Percentiles rank a stretch among this genome's conserved stretches.
Conservation (phyloP, 202 grass and related monocot genomes). For the Hordeum pubiflorum region DNA sequence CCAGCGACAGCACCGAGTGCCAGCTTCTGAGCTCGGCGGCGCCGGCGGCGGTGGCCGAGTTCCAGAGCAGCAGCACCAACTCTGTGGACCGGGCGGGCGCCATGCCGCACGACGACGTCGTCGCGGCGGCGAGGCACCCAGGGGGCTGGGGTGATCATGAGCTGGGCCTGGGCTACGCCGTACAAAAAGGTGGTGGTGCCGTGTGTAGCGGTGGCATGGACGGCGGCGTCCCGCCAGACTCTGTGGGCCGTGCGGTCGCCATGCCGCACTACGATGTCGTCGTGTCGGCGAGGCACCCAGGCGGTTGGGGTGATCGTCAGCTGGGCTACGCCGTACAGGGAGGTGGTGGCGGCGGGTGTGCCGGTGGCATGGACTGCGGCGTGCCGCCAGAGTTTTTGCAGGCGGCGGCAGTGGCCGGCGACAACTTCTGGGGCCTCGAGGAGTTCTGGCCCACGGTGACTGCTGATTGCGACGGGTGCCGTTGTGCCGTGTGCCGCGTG, state of each 20-base stretch:
- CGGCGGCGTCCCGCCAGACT: no score
- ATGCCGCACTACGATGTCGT: background rate
- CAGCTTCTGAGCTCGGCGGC: background rate
- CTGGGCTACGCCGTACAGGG: background rate
- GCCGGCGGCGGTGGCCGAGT: background rate
- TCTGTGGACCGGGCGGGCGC: background rate
- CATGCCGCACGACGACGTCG: background rate
- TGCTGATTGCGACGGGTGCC: background rate
- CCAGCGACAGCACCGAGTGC: background rate
- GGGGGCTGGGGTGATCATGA: background rate
- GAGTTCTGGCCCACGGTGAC: conserved; percentile 29
- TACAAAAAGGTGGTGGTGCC: background rate
- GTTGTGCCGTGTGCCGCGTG: background rate
- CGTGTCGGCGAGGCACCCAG: background rate
- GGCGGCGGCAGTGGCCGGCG: background rate
- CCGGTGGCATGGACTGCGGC: background rate
- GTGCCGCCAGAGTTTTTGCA: background rate
- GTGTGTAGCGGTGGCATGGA: background rate
- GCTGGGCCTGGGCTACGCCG: background rate
- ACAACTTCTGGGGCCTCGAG: conserved; percentile 40
- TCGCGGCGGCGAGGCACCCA: background rate
- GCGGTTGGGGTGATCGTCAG: background rate
- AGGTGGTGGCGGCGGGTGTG: background rate
- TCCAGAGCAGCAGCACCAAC: background rate
- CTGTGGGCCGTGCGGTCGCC: background rate